These are phyloP conservation scores for Stygiomarasmius scandens DNA, from an alignment of 1,284 basidiomycete genomes.

Conservation along the genomic window DNA sequence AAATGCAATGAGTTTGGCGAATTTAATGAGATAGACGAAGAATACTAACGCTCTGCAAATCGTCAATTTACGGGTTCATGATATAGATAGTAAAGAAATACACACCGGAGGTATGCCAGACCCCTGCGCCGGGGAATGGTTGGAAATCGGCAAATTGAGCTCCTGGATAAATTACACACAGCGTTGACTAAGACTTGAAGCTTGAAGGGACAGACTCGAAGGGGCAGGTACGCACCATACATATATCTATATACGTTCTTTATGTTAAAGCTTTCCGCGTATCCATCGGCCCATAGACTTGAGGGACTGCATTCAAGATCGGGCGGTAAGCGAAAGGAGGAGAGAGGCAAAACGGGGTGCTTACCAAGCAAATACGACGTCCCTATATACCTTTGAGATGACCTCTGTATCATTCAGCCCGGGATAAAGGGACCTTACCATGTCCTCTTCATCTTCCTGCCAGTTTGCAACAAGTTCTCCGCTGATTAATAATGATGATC, in stretches of 20 bases:
- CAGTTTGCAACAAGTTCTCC: too few relatives aligned
- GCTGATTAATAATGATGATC: neutral
- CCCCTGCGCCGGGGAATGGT: constrained; percentile 18
- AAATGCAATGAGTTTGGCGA: neutral
- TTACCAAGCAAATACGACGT: too few relatives aligned
- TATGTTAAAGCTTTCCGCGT: constrained; percentile 18
- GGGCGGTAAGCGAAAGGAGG: too few relatives aligned
- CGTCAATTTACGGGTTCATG: too few relatives aligned
- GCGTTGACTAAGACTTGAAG: too few relatives aligned
- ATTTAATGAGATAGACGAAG: neutral
- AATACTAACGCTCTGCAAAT: too few relatives aligned
- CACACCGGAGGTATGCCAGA: constrained; percentile 20
- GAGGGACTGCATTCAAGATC: too few relatives aligned
- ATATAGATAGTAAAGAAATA: neutral
- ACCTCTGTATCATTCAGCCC: neutral
- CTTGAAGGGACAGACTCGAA: too few relatives aligned
- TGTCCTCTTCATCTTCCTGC: too few relatives aligned
- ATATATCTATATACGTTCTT: constrained; percentile 3
- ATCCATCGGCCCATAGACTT: constrained; percentile 18
- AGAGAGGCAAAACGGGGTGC: too few relatives aligned
- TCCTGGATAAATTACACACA: constrained; percentile 4
- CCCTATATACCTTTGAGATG: neutral
- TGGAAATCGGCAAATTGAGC: constrained; percentile 21
- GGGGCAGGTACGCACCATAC: neutral
- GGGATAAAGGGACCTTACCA: too few relatives aligned